Base-by-base conservation (phyloP, 176 grass and related monocot genomes). In the Chloris gayana region DNA sequence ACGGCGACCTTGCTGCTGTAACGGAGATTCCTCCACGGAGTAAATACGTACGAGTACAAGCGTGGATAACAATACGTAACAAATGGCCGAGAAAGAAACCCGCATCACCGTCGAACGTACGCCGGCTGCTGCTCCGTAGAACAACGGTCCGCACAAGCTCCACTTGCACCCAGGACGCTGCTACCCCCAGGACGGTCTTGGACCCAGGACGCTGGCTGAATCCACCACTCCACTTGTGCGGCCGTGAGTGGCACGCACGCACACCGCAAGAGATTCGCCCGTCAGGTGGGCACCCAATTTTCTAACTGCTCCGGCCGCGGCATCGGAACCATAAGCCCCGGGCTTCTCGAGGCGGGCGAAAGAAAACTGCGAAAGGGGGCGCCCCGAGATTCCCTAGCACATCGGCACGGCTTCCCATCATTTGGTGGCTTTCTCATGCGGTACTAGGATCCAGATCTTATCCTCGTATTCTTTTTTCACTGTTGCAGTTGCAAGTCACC, bases 381-480 rank as follows among this genome's bases (percentile, higher is more conserved):
- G 33, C 51, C 32, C 70, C 82, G 39, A 80, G 87, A 85, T 89
- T 81, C 82, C 54, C 37, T 19, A 54, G 41, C 87, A 17, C 65
- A 57, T 4, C 29, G 49, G 49, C 49, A 17, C 76, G 15, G 24
- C 46, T 53, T 58, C 34, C 68, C 74, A 49, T 67, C 68, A 38
- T 34, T 72, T 26, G 26, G 60, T 31, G 41, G 42, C 19, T 62
- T 44, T 33, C 65, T 33, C 54, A 25, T 34, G 25, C 37, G 29
- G 31, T 54, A 33, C 27, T 69, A 77, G 64, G 39, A 71, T 84
- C 64, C 72, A 82, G 78, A 87, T 82, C 79, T 64, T 33, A 59
- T 64, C 77, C 30, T 33, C 44, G 45, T 72, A 46, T 32, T 79
- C 14, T 60, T 63, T 37, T 14, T 73, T 63, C 68, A 31, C 1